These are phyloP conservation scores for Neurospora sp. DNA, from an alignment of 495 filamentous ascomycete genomes.

Conservation along the genomic window DNA sequence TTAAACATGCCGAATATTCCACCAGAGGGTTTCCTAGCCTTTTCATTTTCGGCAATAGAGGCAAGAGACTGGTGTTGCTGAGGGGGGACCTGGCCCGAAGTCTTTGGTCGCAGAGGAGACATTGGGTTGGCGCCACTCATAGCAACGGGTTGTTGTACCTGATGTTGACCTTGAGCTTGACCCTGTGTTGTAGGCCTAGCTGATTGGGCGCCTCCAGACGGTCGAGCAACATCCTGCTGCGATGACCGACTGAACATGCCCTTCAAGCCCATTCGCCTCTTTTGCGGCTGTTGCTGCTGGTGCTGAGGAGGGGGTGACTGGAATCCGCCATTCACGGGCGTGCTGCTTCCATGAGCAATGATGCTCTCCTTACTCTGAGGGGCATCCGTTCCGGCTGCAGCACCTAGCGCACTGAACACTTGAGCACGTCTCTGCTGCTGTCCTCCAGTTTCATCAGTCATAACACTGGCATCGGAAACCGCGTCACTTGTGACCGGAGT, in stretches of 20 bases:
- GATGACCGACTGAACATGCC: conserved; percentile 13
- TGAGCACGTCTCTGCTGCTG: conserved; percentile 10
- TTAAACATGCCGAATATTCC: conserved; percentile 23
- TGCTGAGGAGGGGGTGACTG: conserved; percentile 4
- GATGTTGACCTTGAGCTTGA: conserved; percentile 1
- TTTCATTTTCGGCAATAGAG: conserved; percentile 1
- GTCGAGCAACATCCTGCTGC: not conserved
- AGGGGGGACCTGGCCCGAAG: not conserved
- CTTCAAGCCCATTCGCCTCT: conserved; percentile 23
- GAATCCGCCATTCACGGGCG: conserved; percentile 10
- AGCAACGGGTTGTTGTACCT: not conserved
- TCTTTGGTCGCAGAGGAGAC: not conserved
- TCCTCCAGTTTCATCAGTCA: conserved; percentile 19
- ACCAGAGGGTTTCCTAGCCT: conserved; percentile 9
- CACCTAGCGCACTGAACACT: conserved; percentile 9
- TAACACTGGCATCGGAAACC: conserved; percentile 23
- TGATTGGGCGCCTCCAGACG: conserved; percentile 1
- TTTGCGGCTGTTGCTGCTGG: conserved; percentile 18
- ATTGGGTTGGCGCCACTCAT: conserved; percentile 2
- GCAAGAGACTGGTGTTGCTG: not conserved
- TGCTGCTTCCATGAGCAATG: conserved; percentile 16
- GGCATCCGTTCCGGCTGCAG: conserved; percentile 4
- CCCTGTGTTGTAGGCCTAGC: conserved; percentile 2
- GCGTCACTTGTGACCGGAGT: conserved; percentile 19
- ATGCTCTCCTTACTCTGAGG: conserved; percentile 22